These are phyloP conservation scores for Endoconidiophora laricicola DNA, from an alignment of 2,329 filamentous ascomycete genomes.

Conservation along the genomic window DNA sequence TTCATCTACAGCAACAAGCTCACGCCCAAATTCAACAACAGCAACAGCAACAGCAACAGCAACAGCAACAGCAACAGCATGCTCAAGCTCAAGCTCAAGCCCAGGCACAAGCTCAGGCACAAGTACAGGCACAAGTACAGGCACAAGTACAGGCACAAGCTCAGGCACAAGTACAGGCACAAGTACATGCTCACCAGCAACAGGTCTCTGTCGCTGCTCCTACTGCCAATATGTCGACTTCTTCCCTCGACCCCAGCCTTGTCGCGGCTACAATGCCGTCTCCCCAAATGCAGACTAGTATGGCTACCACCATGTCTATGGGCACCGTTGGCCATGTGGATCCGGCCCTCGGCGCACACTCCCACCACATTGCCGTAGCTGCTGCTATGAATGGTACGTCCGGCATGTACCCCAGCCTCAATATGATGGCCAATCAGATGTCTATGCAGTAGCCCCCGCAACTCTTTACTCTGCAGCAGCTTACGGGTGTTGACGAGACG, in stretches of 20 bases:
- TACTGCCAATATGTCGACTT: slow-evolving; percentile 10
- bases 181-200: slow-evolving; percentile 1
- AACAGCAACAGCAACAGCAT: neutral
- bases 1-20: slow-evolving; percentile 21
- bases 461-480: slow-evolving; percentile 2
- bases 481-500: slow-evolving; percentile 9
- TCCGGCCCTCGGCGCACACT: slow-evolving; percentile 7
- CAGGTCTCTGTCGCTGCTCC: slow-evolving; percentile 7
- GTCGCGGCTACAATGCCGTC: slow-evolving; percentile 11
- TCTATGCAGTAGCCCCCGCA: slow-evolving; percentile 5
- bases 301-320: slow-evolving; percentile 10
- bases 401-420: slow-evolving; percentile 8
- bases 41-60: neutral
- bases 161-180: slow-evolving; percentile 15
- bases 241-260: slow-evolving; percentile 9
- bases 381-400: neutral
- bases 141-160: slow-evolving; percentile 24
- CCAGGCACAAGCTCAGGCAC: neutral
- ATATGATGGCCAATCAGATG: slow-evolving; percentile 10
- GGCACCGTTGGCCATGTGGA: slow-evolving; percentile 5
- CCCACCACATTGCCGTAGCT: slow-evolving; percentile 2
- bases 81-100: neutral
- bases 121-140: slow-evolving; percentile 16
- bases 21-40: slow-evolving; percentile 19
- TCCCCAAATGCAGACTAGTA: slow-evolving; percentile 8